phyloP scores from a whole-genome alignment of 306 rosid genomes.

The Senna tora region DNA sequence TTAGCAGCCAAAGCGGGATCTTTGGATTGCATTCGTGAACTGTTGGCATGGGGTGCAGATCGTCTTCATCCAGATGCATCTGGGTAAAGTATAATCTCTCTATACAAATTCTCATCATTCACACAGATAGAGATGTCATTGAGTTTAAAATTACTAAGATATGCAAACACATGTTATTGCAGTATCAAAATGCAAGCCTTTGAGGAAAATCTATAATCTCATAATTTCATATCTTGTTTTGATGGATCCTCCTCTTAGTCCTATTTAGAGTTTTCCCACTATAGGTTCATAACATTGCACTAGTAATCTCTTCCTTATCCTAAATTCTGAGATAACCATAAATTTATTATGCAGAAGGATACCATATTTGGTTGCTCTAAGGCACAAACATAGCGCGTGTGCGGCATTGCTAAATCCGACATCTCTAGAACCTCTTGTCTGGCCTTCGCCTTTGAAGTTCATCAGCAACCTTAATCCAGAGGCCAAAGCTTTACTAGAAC shows the following conservation, averaged over 20 bases:
- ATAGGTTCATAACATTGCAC: conserved; percentile 30
- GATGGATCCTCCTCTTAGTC: conserved; percentile 8
- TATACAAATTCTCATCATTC: conserved; percentile 5
- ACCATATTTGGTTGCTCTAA: conserved; percentile 84
- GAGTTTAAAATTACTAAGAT: conserved; percentile 7
- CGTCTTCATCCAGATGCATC: conserved; percentile 82
- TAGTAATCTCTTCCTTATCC: conserved; percentile 8
- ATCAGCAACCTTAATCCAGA: conserved; percentile 86
- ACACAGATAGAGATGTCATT: neutral
- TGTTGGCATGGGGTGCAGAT: conserved; percentile 93
- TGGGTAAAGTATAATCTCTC: conserved; percentile 53
- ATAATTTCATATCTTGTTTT: conserved; percentile 9
- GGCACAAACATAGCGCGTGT: conserved; percentile 71
- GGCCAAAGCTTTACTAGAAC: conserved; percentile 79
- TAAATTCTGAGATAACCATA: conserved; percentile 5
- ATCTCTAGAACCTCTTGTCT: conserved; percentile 93
- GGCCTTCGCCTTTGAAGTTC: conserved; percentile 94
- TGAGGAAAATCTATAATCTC: conserved; percentile 16
- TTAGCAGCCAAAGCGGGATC: conserved; percentile 94
- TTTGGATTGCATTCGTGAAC: conserved; percentile 80
- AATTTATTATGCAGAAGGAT: conserved; percentile 67
- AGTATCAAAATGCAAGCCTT: neutral
- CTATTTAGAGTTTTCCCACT: neutral
- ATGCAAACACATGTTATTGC: neutral
- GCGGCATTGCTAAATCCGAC: conserved; percentile 91